Conservation (phyloP, 768 basidiomycete species). For the Lactarius tabidus region DNA sequence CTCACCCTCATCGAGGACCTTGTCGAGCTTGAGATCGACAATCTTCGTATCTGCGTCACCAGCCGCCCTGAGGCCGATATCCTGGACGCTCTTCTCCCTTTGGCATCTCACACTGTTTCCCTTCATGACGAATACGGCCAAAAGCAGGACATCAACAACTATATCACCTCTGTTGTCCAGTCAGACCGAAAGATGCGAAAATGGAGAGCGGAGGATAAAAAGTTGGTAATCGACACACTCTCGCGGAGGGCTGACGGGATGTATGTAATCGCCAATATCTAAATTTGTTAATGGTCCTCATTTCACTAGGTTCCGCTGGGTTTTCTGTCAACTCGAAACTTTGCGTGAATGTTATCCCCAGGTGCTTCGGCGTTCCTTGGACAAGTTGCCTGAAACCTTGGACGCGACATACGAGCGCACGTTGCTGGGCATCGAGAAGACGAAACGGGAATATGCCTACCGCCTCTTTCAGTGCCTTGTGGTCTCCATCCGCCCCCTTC, state of each 20-base stretch:
- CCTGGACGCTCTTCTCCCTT: neutral
- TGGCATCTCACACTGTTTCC: neutral
- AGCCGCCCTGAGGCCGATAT: conserved; percentile 9
- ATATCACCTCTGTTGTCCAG: neutral
- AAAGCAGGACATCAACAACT: neutral
- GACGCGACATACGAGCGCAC: neutral
- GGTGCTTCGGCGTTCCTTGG: neutral
- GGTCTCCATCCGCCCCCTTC: neutral
- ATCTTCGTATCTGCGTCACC: conserved; percentile 2
- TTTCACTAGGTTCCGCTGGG: neutral
- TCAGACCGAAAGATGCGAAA: neutral
- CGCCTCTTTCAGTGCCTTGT: neutral
- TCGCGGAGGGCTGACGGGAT: neutral
- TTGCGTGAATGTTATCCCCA: neutral
- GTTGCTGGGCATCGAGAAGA: neutral
- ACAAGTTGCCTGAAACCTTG: neutral
- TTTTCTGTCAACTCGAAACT: neutral
- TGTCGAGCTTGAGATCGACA: neutral
- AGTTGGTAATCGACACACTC: neutral
- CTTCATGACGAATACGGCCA: neutral
- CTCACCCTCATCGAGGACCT: neutral
- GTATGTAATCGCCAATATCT: neutral
- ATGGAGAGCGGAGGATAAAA: neutral
- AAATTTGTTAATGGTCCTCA: neutral
- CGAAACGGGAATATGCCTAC: neutral